These are phyloP conservation scores for Epichloe coenophiala DNA, from an alignment of 2,329 filamentous ascomycete genomes.

Conservation along the genomic window DNA sequence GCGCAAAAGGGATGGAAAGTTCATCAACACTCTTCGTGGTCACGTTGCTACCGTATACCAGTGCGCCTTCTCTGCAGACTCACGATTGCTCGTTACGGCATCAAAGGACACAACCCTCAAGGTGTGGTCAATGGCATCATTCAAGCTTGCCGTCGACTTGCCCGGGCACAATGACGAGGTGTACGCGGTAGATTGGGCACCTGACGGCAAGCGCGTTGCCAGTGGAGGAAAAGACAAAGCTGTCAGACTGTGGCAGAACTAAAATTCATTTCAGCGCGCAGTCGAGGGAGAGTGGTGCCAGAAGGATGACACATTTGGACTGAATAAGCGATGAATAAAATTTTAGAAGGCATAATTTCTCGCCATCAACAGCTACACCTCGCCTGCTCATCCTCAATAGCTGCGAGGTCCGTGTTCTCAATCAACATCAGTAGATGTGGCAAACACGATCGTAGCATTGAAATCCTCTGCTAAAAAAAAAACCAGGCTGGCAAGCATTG, in stretches of 20 bases:
- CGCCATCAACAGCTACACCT: no score
- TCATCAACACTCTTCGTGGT: conserved; percentile 75
- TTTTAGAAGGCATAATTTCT: no score
- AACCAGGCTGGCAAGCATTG: no score
- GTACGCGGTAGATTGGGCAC: conserved; percentile 89
- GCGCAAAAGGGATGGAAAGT: conserved; percentile 46
- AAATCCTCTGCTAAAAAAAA: no score
- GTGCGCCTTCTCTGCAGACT: conserved; percentile 85
- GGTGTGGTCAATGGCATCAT: conserved; percentile 81
- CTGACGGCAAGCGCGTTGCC: conserved; percentile 79
- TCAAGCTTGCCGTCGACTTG: conserved; percentile 67
- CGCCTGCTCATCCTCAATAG: no score
- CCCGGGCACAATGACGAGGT: conserved; percentile 89
- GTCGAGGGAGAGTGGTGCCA: neutral
- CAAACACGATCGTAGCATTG: no score
- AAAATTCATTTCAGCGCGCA: conserved; percentile 7
- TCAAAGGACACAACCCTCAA: conserved; percentile 91
- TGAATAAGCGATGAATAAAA: neutral
- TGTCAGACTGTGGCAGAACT: conserved; percentile 53
- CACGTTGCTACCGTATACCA: conserved; percentile 88
- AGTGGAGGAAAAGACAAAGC: conserved; percentile 90
- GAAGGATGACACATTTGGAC: neutral
- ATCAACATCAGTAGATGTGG: no score
- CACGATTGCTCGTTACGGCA: conserved; percentile 70
- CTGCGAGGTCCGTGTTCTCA: no score